Conservation (phyloP, 2,329 filamentous ascomycete genomes). For the Monosporascus sp. region DNA sequence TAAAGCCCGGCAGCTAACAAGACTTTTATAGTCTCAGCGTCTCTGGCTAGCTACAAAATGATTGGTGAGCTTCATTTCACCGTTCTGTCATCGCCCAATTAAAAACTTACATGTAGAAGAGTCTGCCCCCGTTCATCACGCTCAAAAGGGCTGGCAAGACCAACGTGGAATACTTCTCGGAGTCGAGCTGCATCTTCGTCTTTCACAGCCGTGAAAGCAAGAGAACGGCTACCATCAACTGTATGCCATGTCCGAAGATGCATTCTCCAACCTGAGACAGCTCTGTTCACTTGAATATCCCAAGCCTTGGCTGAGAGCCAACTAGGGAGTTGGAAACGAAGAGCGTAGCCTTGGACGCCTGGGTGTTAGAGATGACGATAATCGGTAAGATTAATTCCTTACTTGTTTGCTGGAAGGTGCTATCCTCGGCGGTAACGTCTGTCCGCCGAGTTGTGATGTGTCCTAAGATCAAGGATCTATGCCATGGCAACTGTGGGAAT, state of each 20-base stretch:
- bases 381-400: background rate
- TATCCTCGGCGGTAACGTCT: background rate
- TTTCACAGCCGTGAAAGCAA: background rate
- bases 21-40: background rate
- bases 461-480: background rate
- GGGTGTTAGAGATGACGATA: background rate
- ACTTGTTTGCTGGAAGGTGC: background rate
- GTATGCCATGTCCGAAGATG: background rate
- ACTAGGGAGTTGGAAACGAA: background rate
- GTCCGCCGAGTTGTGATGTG: background rate
- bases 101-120: background rate
- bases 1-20: background rate
- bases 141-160: background rate
- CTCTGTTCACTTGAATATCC: background rate
- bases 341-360: background rate
- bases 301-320: background rate
- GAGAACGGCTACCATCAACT: background rate
- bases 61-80: background rate
- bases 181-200: background rate
- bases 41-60: background rate
- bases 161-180: background rate
- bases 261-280: background rate
- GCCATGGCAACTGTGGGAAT: background rate
- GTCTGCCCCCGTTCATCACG: fast-evolving
- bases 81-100: background rate